phyloP scores from a whole-genome alignment of 495 filamentous ascomycete genomes.

The Daldinia decipiens region DNA sequence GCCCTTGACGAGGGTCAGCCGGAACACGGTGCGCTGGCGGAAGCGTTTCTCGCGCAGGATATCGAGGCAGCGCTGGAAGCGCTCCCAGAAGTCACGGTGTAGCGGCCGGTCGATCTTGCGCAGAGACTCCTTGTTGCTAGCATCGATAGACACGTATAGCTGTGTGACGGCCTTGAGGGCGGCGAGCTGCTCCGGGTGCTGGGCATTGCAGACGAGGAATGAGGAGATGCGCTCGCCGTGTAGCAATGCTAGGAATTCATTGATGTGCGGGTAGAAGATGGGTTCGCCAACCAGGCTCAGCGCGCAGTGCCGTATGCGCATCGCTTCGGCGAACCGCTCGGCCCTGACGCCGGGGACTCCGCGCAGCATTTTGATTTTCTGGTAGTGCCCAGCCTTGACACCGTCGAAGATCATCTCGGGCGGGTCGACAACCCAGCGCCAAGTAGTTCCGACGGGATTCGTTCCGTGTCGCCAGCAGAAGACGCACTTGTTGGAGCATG shows the following conservation, averaged over 20 bases:
- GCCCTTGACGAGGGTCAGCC: slow-evolving; percentile 89
- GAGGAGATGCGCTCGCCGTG: slow-evolving; percentile 88
- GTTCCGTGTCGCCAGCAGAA: slow-evolving; percentile 99
- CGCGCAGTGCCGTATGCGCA: slow-evolving; percentile 92
- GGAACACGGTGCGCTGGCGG: slow-evolving; percentile 91
- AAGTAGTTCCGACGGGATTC: slow-evolving; percentile 94
- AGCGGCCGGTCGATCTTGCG: slow-evolving; percentile 89
- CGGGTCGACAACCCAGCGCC: slow-evolving; percentile 94
- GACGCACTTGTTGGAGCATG: slow-evolving; percentile 97
- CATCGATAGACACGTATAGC: slow-evolving; percentile 95
- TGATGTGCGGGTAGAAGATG: slow-evolving; percentile 98
- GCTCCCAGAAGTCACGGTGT: slow-evolving; percentile 97
- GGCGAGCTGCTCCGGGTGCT: slow-evolving; percentile 91
- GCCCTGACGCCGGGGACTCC: slow-evolving; percentile 92
- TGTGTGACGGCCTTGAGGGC: slow-evolving; percentile 86
- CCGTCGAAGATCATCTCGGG: slow-evolving; percentile 89
- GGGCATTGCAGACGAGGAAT: slow-evolving; percentile 98
- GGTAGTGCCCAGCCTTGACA: slow-evolving; percentile 89
- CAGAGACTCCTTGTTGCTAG: slow-evolving; percentile 87
- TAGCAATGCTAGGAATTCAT: slow-evolving; percentile 83
- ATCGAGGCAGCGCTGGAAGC: slow-evolving; percentile 88
- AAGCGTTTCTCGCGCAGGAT: slow-evolving; percentile 84
- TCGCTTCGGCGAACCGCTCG: slow-evolving; percentile 90
- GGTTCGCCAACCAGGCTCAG: slow-evolving; percentile 92
- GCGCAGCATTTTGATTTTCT: slow-evolving; percentile 96